Base-by-base conservation (phyloP, 768 basidiomycete species). In the Amanita rimosa region DNA sequence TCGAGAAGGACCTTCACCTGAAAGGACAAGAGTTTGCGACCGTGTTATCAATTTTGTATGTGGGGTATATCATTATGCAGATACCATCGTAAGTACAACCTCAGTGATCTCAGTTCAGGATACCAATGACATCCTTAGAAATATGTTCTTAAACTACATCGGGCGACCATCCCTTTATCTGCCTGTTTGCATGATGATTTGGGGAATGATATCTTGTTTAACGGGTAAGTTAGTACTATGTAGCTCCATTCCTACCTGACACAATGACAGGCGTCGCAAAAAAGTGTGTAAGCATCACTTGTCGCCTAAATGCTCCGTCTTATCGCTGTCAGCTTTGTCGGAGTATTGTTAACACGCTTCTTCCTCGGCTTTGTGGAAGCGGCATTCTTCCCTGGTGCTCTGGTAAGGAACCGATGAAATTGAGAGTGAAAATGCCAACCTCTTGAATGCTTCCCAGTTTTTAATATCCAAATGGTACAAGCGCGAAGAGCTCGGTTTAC, bases 401-500 rank as follows among this genome's bases (percentile, higher is more conserved):
- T 71, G 55, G 71, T 72, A 40, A 50, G 66, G 55, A 11, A 21
- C 2, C 9, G 39, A 29, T 37, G 13, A 16, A 14, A 11, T 17
- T 11, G 13, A n/a, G 29, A 13, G 29, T 8, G 16, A 34, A 34
- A 6, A 22, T 22, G 19, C 7, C 14, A 19, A 45, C 39, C 10
- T 31, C 11, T n/a, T n/a, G n/a, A 29, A 31, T 44, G 13, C 36
- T 27, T 51, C 37, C 4, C 35, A 68, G 71, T 81, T 81, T 60
- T 65, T 83, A 4, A 66, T 84, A 29, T 82, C 81, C 2, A 82
- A 81, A 64, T 82, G 88, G 90, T 92, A 91, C 66, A 88, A 72
- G 48, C 75, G 74, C 19, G 70, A 72, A 36, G 89, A 93, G 62
- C 68, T 92, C 27, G 88, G 85, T 13, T 66, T 81, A 42, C 73